A percentile compares a stretch with the other conserved stretches of the same genome.
These are phyloP conservation scores for Chrysosphaeria jannelii DNA, from an alignment of 2,329 filamentous ascomycete genomes.

Conservation along the genomic window DNA sequence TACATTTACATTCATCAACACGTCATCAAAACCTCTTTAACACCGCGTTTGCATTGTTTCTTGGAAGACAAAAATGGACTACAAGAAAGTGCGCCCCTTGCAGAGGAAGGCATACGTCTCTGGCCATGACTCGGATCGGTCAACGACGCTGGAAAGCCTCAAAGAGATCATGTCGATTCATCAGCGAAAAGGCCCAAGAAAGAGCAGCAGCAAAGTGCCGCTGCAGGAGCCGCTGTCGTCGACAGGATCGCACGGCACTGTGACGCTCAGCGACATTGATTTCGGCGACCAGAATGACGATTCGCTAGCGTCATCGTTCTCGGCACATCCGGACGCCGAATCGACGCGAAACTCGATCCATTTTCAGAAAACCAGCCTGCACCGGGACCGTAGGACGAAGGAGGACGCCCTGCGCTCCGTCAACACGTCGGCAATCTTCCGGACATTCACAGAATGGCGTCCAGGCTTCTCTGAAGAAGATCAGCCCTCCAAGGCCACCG, in stretches of 20 bases:
- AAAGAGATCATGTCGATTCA: slow-evolving; percentile 4
- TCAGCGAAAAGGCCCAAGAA: slow-evolving; percentile 2
- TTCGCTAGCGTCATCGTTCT: slow-evolving; percentile 3
- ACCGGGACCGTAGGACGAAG: slow-evolving; percentile 2
- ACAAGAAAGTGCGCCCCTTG: too few species aligned
- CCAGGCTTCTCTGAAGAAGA: slow-evolving; percentile 3
- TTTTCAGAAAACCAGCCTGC: slow-evolving; percentile 4
- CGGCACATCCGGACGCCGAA: slow-evolving; percentile 5
- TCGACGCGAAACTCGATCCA: slow-evolving; percentile 4
- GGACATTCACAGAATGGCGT: slow-evolving; percentile 5
- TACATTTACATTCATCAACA: background rate
- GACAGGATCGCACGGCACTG: slow-evolving; percentile 5
- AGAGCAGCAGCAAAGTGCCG: slow-evolving; percentile 11
- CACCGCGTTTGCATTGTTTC: background rate
- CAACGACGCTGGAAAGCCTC: slow-evolving; percentile 4
- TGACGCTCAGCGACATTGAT: slow-evolving; percentile 4
- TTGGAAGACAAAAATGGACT: too few species aligned
- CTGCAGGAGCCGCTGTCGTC: slow-evolving; percentile 6
- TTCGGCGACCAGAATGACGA: slow-evolving; percentile 1
- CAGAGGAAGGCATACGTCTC: slow-evolving; percentile 1
- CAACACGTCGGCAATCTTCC: slow-evolving; percentile 5
- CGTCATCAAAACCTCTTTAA: background rate
- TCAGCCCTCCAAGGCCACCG: slow-evolving; percentile 1
- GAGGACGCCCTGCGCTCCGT: slow-evolving; percentile 3
- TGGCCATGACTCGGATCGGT: slow-evolving; percentile 5